Percentiles rank a stretch among this genome's conserved stretches.
These are phyloP conservation scores for Paxillus ammoniavirescens DNA, from an alignment of 768 basidiomycete genomes.

Conservation along the genomic window DNA sequence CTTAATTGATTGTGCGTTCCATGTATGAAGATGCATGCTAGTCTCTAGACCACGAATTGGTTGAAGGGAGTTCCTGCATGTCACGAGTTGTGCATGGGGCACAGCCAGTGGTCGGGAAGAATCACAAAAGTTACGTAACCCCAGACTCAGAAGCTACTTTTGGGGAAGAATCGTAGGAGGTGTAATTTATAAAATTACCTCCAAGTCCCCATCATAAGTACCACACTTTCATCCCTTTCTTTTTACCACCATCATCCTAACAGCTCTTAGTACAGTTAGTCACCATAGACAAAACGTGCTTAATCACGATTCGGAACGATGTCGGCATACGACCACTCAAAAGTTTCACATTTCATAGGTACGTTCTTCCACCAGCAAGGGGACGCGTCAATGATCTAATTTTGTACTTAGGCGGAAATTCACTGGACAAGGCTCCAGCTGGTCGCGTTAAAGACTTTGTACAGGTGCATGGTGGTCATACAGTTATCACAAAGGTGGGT, in stretches of 20 bases:
- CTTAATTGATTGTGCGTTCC: neutral
- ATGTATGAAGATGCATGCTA: neutral
- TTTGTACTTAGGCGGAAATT: conserved; percentile 77
- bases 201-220: conserved; percentile 9
- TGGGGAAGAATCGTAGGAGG: conserved; percentile 25
- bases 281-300: conserved; percentile 7
- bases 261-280: conserved; percentile 4
- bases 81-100: neutral
- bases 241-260: conserved; percentile 20
- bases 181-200: conserved; percentile 19
- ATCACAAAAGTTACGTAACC: conserved; percentile 28
- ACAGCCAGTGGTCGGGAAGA: too few species aligned
- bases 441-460: conserved; percentile 90
- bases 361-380: conserved; percentile 11
- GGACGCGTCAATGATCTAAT: conserved; percentile 13
- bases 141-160: conserved; percentile 23
- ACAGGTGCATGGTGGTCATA: conserved; percentile 87
- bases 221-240: conserved; percentile 3
- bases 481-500: conserved; percentile 94
- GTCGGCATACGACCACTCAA: conserved; percentile 52
- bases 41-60: neutral
- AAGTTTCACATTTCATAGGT: conserved; percentile 67
- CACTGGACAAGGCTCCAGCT: conserved; percentile 78
- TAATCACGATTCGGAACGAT: conserved; percentile 15
- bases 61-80: neutral